phyloP scores from a whole-genome alignment of 805 yeast genomes.

The Candida parachauliodes region DNA sequence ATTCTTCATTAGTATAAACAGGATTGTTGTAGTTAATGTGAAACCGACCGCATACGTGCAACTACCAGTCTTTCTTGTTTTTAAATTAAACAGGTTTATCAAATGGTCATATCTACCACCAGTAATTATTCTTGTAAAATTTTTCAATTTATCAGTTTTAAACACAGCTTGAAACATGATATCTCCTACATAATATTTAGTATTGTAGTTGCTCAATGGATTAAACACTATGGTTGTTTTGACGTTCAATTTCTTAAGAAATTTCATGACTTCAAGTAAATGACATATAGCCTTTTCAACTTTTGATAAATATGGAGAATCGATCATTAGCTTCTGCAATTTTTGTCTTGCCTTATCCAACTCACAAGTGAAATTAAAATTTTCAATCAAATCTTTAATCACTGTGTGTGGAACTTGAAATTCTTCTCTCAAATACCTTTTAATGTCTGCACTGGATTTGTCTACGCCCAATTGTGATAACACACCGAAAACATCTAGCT shows the following conservation, averaged over 20 bases:
- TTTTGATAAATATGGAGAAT: conserved; percentile 57
- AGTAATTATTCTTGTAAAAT: conserved; percentile 61
- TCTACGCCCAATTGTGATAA: conserved; percentile 77
- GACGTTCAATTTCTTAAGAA: conserved; percentile 58
- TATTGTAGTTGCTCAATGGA: conserved; percentile 82
- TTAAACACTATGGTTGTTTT: conserved; percentile 56
- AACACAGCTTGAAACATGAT: conserved; percentile 85
- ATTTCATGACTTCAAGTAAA: conserved; percentile 54
- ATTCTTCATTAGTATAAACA: conserved; percentile 35
- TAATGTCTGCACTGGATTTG: conserved; percentile 58
- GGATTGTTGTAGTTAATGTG: conserved; percentile 56
- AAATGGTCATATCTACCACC: conserved; percentile 92
- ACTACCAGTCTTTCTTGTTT: conserved; percentile 8
- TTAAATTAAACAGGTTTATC: conserved; percentile 54
- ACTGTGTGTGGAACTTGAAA: conserved; percentile 78
- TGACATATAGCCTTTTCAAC: conserved; percentile 64
- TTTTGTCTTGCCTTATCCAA: conserved; percentile 60
- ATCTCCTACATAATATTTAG: conserved; percentile 73
- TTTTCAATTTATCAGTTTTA: conserved; percentile 50
- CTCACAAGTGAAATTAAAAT: conserved; percentile 74
- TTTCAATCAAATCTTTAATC: conserved; percentile 68
- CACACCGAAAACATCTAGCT: conserved; percentile 61
- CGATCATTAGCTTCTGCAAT: conserved; percentile 68
- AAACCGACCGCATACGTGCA: conserved; percentile 65
- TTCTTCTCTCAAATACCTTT: conserved; percentile 41